Evolutionary conservation across 306 rosid species (phyloP).

Genomic region (Trifolium repens): DNA sequence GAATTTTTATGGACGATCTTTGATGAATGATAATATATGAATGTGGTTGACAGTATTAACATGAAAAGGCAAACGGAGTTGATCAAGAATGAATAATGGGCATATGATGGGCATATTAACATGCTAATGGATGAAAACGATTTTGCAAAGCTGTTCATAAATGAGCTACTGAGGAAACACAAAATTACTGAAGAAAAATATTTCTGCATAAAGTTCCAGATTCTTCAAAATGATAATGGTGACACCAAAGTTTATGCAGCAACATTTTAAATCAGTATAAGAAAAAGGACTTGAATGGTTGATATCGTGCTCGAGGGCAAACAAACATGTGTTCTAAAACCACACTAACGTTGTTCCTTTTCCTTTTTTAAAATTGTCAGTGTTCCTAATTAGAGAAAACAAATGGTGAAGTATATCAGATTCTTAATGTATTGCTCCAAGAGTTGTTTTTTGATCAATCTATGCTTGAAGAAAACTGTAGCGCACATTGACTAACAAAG

Average conservation of each 20-base stretch:
- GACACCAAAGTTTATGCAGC: neutral
- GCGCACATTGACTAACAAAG: neutral
- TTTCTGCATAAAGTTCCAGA: neutral
- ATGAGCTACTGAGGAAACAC: neutral
- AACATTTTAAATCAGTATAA: neutral
- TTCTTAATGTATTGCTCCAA: neutral
- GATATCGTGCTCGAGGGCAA: neutral
- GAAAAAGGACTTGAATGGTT: constrained; percentile 1
- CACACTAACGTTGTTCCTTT: neutral
- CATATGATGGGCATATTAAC: no score
- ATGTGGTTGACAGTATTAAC: neutral
- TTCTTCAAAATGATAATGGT: neutral
- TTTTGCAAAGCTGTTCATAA: neutral
- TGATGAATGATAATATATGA: constrained; percentile 1
- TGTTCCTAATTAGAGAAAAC: neutral
- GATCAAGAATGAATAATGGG: neutral
- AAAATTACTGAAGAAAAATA: neutral
- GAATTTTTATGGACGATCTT: neutral
- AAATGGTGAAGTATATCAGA: neutral
- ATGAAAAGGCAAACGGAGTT: neutral
- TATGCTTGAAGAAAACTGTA: neutral
- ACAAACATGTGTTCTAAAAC: neutral
- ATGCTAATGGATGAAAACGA: neutral
- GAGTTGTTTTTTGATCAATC: neutral
- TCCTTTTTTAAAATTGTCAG: neutral